phyloP scores from a whole-genome alignment of 495 filamentous ascomycete species.

The Penicillium chermesinum region DNA sequence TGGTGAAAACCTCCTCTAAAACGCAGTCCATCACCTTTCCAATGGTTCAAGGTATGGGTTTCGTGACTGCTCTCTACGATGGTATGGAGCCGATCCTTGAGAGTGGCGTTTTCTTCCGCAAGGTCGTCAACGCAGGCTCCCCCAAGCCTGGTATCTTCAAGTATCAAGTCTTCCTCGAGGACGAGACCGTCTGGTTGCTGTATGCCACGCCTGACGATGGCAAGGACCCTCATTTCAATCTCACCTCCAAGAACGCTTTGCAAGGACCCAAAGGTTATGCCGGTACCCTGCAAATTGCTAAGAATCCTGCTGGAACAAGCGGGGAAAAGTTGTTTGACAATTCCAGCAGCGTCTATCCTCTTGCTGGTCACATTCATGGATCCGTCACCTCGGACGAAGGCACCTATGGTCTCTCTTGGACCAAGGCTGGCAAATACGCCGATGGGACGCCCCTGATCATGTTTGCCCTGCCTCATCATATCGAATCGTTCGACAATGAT shows the following conservation, averaged over 20 bases:
- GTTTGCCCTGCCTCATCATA: conserved; percentile 87
- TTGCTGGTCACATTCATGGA: conserved; percentile 57
- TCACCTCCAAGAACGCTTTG: conserved; percentile 43
- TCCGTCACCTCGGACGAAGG: conserved; percentile 53
- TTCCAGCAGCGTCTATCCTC: conserved; percentile 69
- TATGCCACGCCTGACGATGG: conserved; percentile 59
- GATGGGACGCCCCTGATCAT: conserved; percentile 57
- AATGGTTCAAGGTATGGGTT: conserved; percentile 85
- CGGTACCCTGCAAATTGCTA: conserved; percentile 78
- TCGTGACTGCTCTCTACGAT: conserved; percentile 74
- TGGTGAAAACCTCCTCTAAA: conserved; percentile 51
- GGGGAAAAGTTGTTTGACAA: conserved; percentile 68
- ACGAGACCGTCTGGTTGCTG: conserved; percentile 71
- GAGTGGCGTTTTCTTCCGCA: conserved; percentile 66
- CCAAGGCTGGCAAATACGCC: conserved; percentile 55
- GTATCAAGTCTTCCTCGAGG: conserved; percentile 66
- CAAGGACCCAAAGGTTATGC: conserved; percentile 50
- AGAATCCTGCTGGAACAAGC: conserved; percentile 54
- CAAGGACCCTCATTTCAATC: conserved; percentile 42
- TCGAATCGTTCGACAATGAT: conserved; percentile 60
- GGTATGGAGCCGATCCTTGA: conserved; percentile 65
- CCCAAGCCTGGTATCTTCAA: conserved; percentile 66
- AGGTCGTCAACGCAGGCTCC: conserved; percentile 53
- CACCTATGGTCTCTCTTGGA: conserved; percentile 67
- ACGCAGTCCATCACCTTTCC: conserved; percentile 68